Evolutionary conservation across 1,284 basidiomycete genomes (phyloP), one percentile per base, ranked within the genome.

Genomic region (Trametes pubescens): DNA sequence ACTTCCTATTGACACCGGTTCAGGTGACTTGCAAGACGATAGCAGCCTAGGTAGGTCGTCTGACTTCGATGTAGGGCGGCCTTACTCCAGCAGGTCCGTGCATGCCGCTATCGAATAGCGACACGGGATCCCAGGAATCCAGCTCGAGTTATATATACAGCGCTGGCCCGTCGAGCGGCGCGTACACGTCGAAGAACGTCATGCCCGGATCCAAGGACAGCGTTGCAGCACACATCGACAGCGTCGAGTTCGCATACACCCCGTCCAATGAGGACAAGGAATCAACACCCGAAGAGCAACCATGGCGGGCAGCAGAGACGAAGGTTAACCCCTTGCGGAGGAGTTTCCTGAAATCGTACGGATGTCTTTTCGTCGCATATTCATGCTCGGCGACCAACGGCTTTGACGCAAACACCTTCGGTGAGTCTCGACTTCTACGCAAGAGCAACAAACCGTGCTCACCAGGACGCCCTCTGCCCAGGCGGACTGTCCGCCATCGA

Each of bases 301-400:
- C 13, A 8, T n/a, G 18, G 48, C 40, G 13, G 22, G 29, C 29
- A 21, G 18, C 24, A 13, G 54, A 52, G 14, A 34, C 21, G n/a
- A 6, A 44, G 7, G 37, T 64, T 7, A 47, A 64, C 14, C 65
- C 65, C 8, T 46, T 67, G 18, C 40, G 66, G 22, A 21, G 21
- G 8, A 67, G 66, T 47, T 62, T 67, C n/a, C 51, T 65, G n/a
- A 64, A 47, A 37, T 56, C 69, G 6, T 71, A 71, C 29, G 59
- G 62, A 4, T 61, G 69, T 26, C 62, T 71, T 4, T 69, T 69
- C 43, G 66, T 71, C 32, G 70, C 70, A 2, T 71, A 71, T 48
- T 64, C 69, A 10, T 71, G 70, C 43, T 69, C 70, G 14, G 68
- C 70, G 1, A 71, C 70, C 10, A 71, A 71, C 40, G 70, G 70